Conservation (phyloP, 805 yeast genomes). For the Cyberlindnera euphorbiae region DNA sequence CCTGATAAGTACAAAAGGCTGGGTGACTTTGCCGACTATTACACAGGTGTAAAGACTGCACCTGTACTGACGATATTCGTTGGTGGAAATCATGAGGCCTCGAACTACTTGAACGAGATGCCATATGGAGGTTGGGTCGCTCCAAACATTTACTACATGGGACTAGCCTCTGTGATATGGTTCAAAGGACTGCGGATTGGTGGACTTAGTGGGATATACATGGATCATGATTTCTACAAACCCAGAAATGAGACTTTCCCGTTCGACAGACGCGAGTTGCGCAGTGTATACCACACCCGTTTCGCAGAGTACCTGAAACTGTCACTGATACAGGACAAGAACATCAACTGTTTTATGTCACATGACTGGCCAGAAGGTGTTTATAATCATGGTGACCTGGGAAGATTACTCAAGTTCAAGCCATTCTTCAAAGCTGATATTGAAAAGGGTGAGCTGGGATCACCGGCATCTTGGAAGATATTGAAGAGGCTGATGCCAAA, state of each 20-base stretch:
- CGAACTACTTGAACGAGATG: conserved; percentile 67
- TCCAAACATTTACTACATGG: conserved; percentile 79
- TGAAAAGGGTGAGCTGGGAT: conserved; percentile 57
- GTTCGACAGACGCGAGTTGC: conserved; percentile 38
- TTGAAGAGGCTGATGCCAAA: conserved; percentile 53
- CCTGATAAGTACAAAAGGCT: conserved; percentile 70
- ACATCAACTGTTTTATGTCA: conserved; percentile 56
- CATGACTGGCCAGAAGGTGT: conserved; percentile 97
- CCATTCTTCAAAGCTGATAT: conserved; percentile 69
- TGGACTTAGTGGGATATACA: conserved; percentile 83
- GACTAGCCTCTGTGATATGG: conserved; percentile 71
- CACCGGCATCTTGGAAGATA: conserved; percentile 56
- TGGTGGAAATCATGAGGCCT: conserved; percentile 96
- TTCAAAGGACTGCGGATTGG: conserved; percentile 71
- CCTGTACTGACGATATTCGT: conserved; percentile 78
- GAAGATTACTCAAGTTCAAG: conserved; percentile 47
- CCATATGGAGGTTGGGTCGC: conserved; percentile 93
- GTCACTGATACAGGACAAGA: conserved; percentile 30
- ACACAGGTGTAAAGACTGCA: conserved; percentile 52
- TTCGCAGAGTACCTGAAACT: conserved; percentile 54
- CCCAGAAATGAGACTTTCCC: conserved; percentile 44
- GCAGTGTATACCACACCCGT: conserved; percentile 69
- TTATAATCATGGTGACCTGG: conserved; percentile 56
- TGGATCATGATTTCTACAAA: conserved; percentile 41
- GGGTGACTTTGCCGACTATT: conserved; percentile 81